phyloP scores from a whole-genome alignment of 2,329 filamentous ascomycete genomes.

The Ampelomyces quisqualis region DNA sequence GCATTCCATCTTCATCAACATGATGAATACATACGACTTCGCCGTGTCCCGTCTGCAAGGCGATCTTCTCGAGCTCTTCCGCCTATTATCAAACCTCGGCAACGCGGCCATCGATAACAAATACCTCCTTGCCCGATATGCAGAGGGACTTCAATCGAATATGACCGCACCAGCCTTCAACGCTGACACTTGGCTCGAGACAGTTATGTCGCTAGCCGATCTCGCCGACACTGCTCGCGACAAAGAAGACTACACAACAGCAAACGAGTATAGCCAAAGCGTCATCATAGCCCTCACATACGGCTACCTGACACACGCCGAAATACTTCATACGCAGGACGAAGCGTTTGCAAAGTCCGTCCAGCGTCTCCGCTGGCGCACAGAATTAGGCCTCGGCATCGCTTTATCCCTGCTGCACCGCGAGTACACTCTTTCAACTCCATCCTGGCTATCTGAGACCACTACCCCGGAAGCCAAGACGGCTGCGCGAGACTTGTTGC shows the following conservation, averaged over 20 bases:
- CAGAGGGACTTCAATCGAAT: slow-evolving; percentile 19
- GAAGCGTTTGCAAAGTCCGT: slow-evolving; percentile 23
- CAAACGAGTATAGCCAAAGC: slow-evolving; percentile 26
- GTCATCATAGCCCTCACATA: slow-evolving; percentile 36
- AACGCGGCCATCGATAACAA: slow-evolving; percentile 18
- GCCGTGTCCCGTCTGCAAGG: slow-evolving; percentile 30
- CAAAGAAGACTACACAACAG: slow-evolving; percentile 15
- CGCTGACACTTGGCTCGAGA: slow-evolving; percentile 19
- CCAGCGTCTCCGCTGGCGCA: slow-evolving; percentile 35
- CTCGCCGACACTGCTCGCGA: slow-evolving; percentile 20
- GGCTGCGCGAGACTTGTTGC: slow-evolving; percentile 24
- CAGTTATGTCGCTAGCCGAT: slow-evolving; percentile 20
- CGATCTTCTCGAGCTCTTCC: slow-evolving; percentile 37
- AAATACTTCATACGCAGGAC: slow-evolving; percentile 25
- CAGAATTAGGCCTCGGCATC: slow-evolving; percentile 28
- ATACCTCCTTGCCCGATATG: slow-evolving; percentile 29
- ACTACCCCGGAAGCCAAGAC: not conserved
- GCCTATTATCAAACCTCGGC: slow-evolving; percentile 27
- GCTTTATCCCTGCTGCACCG: slow-evolving; percentile 19
- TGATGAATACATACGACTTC: slow-evolving; percentile 29
- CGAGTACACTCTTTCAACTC: slow-evolving; percentile 4
- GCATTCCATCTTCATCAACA: slow-evolving; percentile 24
- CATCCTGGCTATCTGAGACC: slow-evolving; percentile 14
- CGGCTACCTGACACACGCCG: slow-evolving; percentile 34
- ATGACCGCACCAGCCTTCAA: slow-evolving; percentile 21